Evolutionary conservation across 2,329 filamentous ascomycete genomes (phyloP).

Genomic region (Graphilbum ipis-grandicollis): DNA sequence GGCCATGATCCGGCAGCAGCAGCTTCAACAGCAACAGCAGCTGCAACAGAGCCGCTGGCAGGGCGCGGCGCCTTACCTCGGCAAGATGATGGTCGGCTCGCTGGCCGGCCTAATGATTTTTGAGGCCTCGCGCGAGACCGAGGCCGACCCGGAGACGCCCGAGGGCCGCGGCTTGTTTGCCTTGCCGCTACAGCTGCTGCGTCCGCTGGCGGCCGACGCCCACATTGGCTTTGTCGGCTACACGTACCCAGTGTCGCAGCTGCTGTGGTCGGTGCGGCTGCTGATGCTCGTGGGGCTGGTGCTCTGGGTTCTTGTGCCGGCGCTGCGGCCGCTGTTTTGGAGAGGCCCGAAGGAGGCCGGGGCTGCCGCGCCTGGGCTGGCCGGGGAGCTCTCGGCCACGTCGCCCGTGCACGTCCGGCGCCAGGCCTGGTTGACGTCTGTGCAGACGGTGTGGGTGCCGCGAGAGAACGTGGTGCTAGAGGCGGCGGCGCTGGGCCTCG

Average conservation of each 20-base stretch:
- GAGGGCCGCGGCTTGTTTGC: constrained; percentile 51
- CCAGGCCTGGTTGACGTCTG: constrained; percentile 82
- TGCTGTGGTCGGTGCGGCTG: constrained; percentile 34
- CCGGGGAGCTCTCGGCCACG: constrained; percentile 51
- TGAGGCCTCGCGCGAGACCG: constrained; percentile 56
- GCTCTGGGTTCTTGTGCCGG: constrained; percentile 37
- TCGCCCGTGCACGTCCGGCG: constrained; percentile 73
- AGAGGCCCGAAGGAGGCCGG: constrained; percentile 10
- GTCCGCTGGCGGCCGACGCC: constrained; percentile 15
- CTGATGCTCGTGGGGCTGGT: constrained; percentile 33
- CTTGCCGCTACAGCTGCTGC: constrained; percentile 19
- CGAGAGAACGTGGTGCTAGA: constrained; percentile 76
- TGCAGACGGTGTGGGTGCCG: constrained; percentile 85
- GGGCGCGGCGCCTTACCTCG: constrained; percentile 36
- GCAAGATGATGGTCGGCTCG: constrained; percentile 83
- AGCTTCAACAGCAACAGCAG: constrained; percentile 33
- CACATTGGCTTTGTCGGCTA: constrained; percentile 39
- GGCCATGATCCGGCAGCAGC: constrained; percentile 33
- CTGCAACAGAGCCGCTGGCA: constrained; percentile 39
- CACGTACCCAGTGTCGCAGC: constrained; percentile 23
- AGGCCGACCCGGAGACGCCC: constrained; percentile 45
- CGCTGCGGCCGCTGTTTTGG: constrained; percentile 14
- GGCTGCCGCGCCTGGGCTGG: constrained; percentile 16
- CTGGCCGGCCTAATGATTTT: constrained; percentile 84
- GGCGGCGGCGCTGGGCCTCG: constrained; percentile 60